A percentile compares a stretch with the other conserved stretches of the same genome.
Evolutionary conservation across 78 protist genomes (phyloP).

Genomic region (Dictyostelium intermedium): DNA sequence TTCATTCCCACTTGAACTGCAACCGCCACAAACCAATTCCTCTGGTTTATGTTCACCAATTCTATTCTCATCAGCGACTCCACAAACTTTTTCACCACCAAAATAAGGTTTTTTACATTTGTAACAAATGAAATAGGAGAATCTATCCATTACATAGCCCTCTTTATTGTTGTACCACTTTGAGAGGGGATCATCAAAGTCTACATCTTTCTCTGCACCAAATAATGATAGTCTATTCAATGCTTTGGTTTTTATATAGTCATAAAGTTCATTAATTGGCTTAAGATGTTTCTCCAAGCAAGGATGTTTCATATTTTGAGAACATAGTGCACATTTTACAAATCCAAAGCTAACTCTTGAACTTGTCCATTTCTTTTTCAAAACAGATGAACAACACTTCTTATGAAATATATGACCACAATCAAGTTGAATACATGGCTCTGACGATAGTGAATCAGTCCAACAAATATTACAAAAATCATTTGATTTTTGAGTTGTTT

Average conservation of each 20-base stretch:
- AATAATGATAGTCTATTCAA: neutral
- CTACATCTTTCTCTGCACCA: constrained; percentile 59
- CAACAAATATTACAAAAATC: constrained; percentile 89
- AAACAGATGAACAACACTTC: constrained; percentile 48
- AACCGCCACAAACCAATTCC: constrained; percentile 84
- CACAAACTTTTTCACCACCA: constrained; percentile 86
- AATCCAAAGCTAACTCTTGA: constrained; percentile 86
- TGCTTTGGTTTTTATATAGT: neutral
- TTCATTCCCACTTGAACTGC: constrained; percentile 55
- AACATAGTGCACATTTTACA: constrained; percentile 86
- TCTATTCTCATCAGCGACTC: constrained; percentile 69
- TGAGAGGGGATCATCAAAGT: constrained; percentile 42
- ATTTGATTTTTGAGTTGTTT: constrained; percentile 26
- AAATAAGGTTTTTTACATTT: constrained; percentile 85
- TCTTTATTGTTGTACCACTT: constrained; percentile 54
- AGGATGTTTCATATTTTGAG: constrained; percentile 36
- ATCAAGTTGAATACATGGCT: constrained; percentile 78
- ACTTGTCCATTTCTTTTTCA: constrained; percentile 77
- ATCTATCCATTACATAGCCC: constrained; percentile 71
- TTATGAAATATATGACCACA: constrained; percentile 87
- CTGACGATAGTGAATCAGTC: constrained; percentile 69
- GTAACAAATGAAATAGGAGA: constrained; percentile 79
- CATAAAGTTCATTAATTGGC: constrained; percentile 23
- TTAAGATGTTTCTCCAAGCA: constrained; percentile 5
- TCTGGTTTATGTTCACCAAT: constrained; percentile 68